phyloP scores from a whole-genome alignment of 495 filamentous ascomycete genomes.

The Trichoderma erinaceum region DNA sequence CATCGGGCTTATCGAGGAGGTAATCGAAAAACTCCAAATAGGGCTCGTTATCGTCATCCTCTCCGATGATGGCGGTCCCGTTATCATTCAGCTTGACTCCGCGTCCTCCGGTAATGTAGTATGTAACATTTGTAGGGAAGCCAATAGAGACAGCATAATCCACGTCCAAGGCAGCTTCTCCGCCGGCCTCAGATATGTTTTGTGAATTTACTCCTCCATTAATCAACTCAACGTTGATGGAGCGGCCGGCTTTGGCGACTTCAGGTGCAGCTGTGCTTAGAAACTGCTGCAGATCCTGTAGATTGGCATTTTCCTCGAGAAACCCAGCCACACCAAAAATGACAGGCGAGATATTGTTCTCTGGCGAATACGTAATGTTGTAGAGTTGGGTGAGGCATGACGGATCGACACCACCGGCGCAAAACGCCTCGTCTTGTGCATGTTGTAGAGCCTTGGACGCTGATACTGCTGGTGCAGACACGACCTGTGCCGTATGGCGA shows the following conservation, averaged over 20 bases:
- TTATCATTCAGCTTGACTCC: slow-evolving; percentile 51
- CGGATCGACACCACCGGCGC: slow-evolving; percentile 29
- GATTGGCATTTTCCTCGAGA: slow-evolving; percentile 58
- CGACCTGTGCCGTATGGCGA: slow-evolving; percentile 7
- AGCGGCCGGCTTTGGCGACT: slow-evolving; percentile 36
- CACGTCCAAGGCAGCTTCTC: slow-evolving; percentile 68
- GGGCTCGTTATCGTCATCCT: slow-evolving; percentile 63
- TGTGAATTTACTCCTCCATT: slow-evolving; percentile 55
- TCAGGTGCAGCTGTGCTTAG: slow-evolving; percentile 45
- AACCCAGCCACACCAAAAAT: slow-evolving; percentile 63
- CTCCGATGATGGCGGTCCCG: slow-evolving; percentile 34
- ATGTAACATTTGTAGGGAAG: slow-evolving; percentile 52
- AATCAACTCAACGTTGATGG: slow-evolving; percentile 57
- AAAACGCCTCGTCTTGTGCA: slow-evolving; percentile 20
- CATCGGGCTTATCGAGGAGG: slow-evolving; percentile 53
- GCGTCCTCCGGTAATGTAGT: slow-evolving; percentile 61
- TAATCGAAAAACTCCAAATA: slow-evolving; percentile 76
- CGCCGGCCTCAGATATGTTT: slow-evolving; percentile 29
- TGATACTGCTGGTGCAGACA: slow-evolving; percentile 14
- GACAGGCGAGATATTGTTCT: slow-evolving; percentile 22
- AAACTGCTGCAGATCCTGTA: slow-evolving; percentile 52
- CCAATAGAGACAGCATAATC: slow-evolving; percentile 61
- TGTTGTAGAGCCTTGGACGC: background rate
- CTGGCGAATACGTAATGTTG: slow-evolving; percentile 33
- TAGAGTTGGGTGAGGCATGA: slow-evolving; percentile 36